phyloP scores from a whole-genome alignment of 2,329 filamentous ascomycete genomes.

The Berkeleyomyces basicola region DNA sequence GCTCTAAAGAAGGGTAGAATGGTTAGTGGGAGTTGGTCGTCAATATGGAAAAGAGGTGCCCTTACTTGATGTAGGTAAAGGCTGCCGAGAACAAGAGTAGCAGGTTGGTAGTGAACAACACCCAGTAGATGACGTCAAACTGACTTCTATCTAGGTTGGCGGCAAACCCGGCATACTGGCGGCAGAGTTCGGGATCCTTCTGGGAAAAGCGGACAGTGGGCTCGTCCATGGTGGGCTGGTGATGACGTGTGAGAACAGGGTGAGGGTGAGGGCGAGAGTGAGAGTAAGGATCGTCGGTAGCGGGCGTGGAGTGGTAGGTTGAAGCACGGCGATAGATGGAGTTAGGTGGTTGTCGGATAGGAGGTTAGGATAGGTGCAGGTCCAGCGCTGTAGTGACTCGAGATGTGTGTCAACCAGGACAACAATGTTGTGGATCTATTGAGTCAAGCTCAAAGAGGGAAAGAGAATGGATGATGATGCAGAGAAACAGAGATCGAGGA shows the following conservation, averaged over 20 bases:
- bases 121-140: conserved; percentile 32
- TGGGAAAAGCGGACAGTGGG: conserved; percentile 9
- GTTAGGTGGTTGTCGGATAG: neutral
- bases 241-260: neutral
- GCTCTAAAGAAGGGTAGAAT: conserved; percentile 17
- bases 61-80: conserved; percentile 26
- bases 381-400: neutral
- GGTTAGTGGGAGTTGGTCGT: neutral
- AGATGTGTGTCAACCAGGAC: neutral
- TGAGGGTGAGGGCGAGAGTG: neutral
- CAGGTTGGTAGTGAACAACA: conserved; percentile 28
- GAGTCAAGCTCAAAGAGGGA: neutral
- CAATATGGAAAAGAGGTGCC: neutral
- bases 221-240: conserved; percentile 1
- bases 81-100: conserved; percentile 29
- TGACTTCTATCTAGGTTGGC: conserved; percentile 25
- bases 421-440: neutral
- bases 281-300: neutral
- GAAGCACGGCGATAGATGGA: neutral
- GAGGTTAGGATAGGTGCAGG: too few species aligned
- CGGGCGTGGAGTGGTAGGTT: neutral
- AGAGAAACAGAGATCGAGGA: neutral
- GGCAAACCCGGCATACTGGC: conserved; percentile 29
- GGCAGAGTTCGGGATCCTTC: conserved; percentile 21
- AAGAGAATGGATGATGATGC: neutral